Evolutionary conservation across 2,329 filamentous ascomycete species (phyloP).

Genomic region (Pseudocercospora ulei): DNA sequence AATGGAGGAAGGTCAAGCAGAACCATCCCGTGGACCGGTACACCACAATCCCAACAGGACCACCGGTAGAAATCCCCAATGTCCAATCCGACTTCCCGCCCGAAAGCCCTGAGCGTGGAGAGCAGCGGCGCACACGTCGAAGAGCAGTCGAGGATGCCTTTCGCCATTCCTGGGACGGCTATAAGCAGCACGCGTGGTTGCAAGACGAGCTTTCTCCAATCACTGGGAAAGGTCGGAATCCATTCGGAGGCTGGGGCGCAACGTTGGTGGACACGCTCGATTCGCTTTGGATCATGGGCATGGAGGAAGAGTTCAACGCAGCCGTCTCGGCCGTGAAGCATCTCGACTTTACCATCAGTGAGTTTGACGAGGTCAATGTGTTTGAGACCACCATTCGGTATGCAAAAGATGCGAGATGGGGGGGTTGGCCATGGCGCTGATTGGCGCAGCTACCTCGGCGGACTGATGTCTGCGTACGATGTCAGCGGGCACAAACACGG

Average conservation of each 20-base stretch:
- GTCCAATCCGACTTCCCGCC: conserved; percentile 62
- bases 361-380: conserved; percentile 48
- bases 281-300: conserved; percentile 62
- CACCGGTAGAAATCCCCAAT: conserved; percentile 58
- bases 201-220: conserved; percentile 72
- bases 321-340: conserved; percentile 50
- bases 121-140: conserved; percentile 55
- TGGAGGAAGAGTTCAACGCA: conserved; percentile 55
- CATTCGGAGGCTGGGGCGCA: conserved; percentile 87
- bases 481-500: conserved; percentile 44
- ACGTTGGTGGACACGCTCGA: conserved; percentile 71
- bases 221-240: conserved; percentile 48
- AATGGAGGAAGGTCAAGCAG: conserved; percentile 29
- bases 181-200: conserved; percentile 68
- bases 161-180: conserved; percentile 69
- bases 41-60: conserved; percentile 62
- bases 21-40: conserved; percentile 60
- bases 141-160: conserved; percentile 63
- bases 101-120: conserved; percentile 53
- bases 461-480: conserved; percentile 59
- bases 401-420: no score
- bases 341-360: conserved; percentile 54
- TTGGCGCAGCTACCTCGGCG: conserved; percentile 64
- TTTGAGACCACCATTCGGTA: conserved; percentile 64
- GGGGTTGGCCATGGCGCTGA: no score